phyloP scores from a whole-genome alignment of 2,329 filamentous ascomycete species.

The Penicillium psychrosexuale region DNA sequence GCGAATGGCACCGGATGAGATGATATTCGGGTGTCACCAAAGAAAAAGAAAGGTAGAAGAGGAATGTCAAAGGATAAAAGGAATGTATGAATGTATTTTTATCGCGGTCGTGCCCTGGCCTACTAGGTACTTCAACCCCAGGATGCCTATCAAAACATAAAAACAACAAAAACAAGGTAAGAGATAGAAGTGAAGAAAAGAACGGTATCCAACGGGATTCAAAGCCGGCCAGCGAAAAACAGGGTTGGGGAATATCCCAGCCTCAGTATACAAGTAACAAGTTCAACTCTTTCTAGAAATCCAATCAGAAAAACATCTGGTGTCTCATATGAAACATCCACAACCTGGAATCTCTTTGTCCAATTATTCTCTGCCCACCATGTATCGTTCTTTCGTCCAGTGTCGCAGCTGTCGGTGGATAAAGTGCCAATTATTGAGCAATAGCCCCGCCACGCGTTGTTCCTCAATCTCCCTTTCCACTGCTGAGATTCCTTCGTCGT shows the following conservation, averaged over 20 bases:
- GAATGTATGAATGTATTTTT: not conserved
- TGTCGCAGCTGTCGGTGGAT: constrained; percentile 33
- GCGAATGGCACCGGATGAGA: constrained; percentile 14
- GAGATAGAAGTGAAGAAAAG: not conserved
- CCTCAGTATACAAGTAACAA: not conserved
- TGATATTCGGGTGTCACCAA: not conserved
- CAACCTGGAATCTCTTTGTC: not conserved
- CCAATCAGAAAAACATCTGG: not conserved
- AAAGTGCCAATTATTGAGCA: constrained; percentile 37
- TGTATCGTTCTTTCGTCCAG: constrained; percentile 16
- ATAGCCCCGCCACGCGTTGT: constrained; percentile 31
- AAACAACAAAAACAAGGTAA: not conserved
- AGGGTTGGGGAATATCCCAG: not conserved
- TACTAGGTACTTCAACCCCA: not conserved
- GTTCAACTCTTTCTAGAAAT: not conserved
- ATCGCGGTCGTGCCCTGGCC: not conserved
- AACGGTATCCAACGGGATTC: constrained; percentile 8
- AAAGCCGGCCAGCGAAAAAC: not conserved
- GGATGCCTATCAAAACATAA: not conserved
- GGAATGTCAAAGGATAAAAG: not conserved
- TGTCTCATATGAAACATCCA: not conserved
- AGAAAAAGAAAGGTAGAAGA: not conserved
- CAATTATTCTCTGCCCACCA: not conserved
- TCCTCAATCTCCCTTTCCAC: constrained; percentile 28
- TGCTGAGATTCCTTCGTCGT: constrained; percentile 6